Percentiles rank a stretch among this genome's conserved stretches.
phyloP scores from a whole-genome alignment of 371 early-diverging fungal genomes.

The Mucor lusitanicus region DNA sequence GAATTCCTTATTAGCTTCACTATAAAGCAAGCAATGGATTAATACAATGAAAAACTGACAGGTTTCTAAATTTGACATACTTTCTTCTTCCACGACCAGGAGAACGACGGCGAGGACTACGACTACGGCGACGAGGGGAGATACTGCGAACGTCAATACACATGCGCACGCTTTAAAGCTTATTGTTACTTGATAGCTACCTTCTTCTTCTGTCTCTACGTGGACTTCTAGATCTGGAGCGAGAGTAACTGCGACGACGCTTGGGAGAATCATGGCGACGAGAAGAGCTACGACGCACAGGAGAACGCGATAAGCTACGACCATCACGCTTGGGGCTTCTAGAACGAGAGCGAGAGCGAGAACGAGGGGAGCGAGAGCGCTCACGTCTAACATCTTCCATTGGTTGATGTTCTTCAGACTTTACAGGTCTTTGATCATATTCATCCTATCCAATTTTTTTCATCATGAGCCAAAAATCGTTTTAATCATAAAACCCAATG shows the following conservation, averaged over 20 bases:
- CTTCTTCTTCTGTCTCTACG: conserved; percentile 29
- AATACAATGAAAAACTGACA: background rate
- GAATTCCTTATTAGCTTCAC: conserved; percentile 41
- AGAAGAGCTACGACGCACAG: conserved; percentile 31
- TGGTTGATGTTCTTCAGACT: conserved; percentile 7
- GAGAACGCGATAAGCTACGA: conserved; percentile 29
- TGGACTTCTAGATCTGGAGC: conserved; percentile 32
- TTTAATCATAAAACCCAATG: background rate
- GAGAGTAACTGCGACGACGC: conserved; percentile 34
- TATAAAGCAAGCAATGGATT: conserved; percentile 3
- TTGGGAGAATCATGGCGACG: conserved; percentile 28
- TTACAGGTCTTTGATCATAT: conserved; percentile 8
- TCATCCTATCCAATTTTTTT: background rate
- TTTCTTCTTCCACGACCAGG: conserved; percentile 29
- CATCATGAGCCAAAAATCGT: background rate
- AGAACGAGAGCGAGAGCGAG: conserved; percentile 32
- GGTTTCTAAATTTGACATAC: conserved; percentile 12
- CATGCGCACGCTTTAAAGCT: background rate
- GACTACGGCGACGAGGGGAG: conserved; percentile 36
- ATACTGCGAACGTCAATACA: background rate
- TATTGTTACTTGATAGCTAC: conserved; percentile 8
- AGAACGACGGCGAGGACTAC: conserved; percentile 33
- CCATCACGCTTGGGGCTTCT: conserved; percentile 20
- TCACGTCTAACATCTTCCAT: conserved; percentile 1
- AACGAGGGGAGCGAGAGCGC: conserved; percentile 28